Percentiles rank a stretch among this genome's conserved stretches.
These are phyloP conservation scores for Rhodotorula diobovata DNA, from an alignment of 768 basidiomycete genomes.

Conservation along the genomic window DNA sequence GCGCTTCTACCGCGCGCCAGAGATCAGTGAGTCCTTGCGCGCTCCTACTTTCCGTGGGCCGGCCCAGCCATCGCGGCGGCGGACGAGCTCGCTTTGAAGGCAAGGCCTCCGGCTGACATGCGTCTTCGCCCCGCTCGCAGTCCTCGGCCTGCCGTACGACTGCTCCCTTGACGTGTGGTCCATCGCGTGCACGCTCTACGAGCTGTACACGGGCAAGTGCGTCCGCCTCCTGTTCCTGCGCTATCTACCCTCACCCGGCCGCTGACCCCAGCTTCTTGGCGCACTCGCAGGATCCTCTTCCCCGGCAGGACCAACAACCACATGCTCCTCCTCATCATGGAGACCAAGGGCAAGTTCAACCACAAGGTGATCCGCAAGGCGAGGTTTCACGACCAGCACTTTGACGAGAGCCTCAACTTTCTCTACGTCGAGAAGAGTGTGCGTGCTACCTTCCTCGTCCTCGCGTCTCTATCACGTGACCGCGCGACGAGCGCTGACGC, in stretches of 20 bases:
- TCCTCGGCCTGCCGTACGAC: conserved; percentile 92
- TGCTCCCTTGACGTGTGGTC: conserved; percentile 93
- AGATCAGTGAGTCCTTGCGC: conserved; percentile 79
- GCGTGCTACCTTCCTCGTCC: conserved; percentile 48
- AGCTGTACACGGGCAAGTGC: conserved; percentile 52
- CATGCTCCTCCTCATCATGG: conserved; percentile 97
- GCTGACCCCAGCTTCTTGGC: conserved; percentile 43
- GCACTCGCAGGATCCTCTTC: conserved; percentile 94
- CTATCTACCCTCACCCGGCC: too few relatives aligned
- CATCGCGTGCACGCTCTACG: conserved; percentile 93
- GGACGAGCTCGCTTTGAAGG: too few relatives aligned
- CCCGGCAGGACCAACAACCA: conserved; percentile 96
- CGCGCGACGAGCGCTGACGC: too few relatives aligned
- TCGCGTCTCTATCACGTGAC: too few relatives aligned
- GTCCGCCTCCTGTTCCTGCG: neutral
- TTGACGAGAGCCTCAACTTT: conserved; percentile 87
- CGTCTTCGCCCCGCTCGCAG: conserved; percentile 50
- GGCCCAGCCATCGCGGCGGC: too few relatives aligned
- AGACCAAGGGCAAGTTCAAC: conserved; percentile 89
- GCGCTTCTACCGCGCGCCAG: conserved; percentile 94
- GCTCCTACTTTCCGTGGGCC: neutral
- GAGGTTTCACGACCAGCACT: conserved; percentile 84
- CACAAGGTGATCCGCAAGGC: conserved; percentile 90
- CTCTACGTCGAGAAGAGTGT: conserved; percentile 76
- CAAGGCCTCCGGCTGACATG: neutral